Evolutionary conservation across 1,139 yeast genomes (phyloP), one percentile per base, ranked within the genome.

Genomic region (Saccharomyces hybrid): DNA sequence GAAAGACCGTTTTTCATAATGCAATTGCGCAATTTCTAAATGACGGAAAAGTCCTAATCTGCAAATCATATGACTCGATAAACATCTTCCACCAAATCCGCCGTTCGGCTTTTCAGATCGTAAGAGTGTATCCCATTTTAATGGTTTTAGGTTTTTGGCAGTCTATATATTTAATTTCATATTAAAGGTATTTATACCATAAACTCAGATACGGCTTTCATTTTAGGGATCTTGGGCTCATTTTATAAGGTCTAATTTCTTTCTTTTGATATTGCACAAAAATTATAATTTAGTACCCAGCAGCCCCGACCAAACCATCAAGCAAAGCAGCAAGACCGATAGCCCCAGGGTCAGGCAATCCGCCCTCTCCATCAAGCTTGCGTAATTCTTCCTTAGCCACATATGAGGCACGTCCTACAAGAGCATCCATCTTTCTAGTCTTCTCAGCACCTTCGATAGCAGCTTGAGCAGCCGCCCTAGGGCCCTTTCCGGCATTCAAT

Each of bases 291-390:
- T 50, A 56, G 29, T 51, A 57, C 4, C 59, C 58, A 9, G 59
- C 59, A 14, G 58, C 59, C n/a, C 32, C 49, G 16, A 57, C 59
- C 6, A 55, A 47, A 5, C 57, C 59, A 14, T 57, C 58, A 6
- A 57, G 49, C 27, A 57, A 49, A 28, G 59, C 59, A 16, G 58
- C 57, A 2, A 78, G 68, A 3, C 81, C 81, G 27, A 77, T 79
- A 0, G 82, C 81, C 46, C 81, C 81, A 0, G 81, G 81, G 58
- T 78, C 81, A 2, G 82, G 82, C 51, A 78, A 70, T 6, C 78
- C 78, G 2, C 61, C 82, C 26, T 57, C 59, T 32, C 51, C 47
- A 24, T 57, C 58, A n/a, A 57, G 57, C 26, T 55, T 55, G 11
- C 54, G 32, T 19, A 57, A 27, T 52, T 57, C 59, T 48, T 56